Base-by-base conservation (phyloP, 768 basidiomycete genomes). In the Dacryopinax primogenitus region DNA sequence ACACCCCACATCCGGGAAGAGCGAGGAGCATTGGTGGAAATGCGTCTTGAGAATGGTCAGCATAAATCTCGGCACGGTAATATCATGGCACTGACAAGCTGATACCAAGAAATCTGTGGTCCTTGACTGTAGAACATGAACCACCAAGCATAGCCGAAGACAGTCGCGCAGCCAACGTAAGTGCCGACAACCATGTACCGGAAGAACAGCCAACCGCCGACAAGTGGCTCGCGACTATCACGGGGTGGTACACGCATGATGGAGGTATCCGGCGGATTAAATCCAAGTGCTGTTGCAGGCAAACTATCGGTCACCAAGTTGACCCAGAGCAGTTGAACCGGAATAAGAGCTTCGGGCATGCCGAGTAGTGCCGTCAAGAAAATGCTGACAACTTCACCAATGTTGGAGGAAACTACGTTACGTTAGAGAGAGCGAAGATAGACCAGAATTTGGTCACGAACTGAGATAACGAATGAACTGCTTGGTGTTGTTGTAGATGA, bases 401-500 rank as follows among this genome's bases (percentile, higher is more conserved):
- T 96, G 79, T 96, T 97, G 66, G 91, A 93, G 33, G 93, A 96
- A 77, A 91, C 86, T 88, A 68, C 28, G 41, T 66, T 62, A 72
- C 15, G 30, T 58, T 9, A 28, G 26, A 4, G 12, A 3, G 3
- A 3, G 7, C 26, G 13, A 23, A 30, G 26, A 30, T 6, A 11
- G 4, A 9, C 9, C 51, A 4, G 9, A 75, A 58, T 9, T 9
- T 51, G 36, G 36, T 33, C 18, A 81, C 87, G 39, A 71, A 90
- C 88, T 98, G 73, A 99, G 86, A 78, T 98, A 99, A 71, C 95
- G 88, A 76, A 99, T 97, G 76, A 99, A 99, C 74, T 98, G 95
- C 78, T 99, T 99, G 47, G 94, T 98, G 77, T 99, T 99, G 78
- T 97, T 97, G 77, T 97, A 98, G 72, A 98, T 99, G 66, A 95